These are phyloP conservation scores for Salvia sclarea DNA, from an alignment of 305 asterid species.

Conservation along the genomic window DNA sequence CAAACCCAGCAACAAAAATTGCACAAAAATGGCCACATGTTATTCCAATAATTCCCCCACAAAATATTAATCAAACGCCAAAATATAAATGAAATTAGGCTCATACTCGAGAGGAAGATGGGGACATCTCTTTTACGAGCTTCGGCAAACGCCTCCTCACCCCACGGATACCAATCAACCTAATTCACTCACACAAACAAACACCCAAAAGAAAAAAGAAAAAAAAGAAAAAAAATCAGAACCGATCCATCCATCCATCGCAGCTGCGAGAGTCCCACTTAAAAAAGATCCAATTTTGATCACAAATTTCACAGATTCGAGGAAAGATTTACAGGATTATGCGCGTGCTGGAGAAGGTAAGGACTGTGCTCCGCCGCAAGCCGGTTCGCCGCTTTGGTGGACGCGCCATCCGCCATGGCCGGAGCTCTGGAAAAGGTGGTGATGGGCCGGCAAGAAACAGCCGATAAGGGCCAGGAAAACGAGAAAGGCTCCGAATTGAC, in stretches of 20 bases:
- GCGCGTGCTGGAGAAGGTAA: constrained; percentile 94
- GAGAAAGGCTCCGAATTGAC: constrained; percentile 11
- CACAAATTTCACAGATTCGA: neutral
- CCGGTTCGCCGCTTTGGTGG: constrained; percentile 57
- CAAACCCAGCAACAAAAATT: constrained; percentile 31
- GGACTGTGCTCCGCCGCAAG: constrained; percentile 91
- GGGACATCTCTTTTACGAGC: constrained; percentile 87
- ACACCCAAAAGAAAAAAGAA: too few species aligned
- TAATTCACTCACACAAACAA: constrained; percentile 29
- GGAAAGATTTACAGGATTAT: constrained; percentile 66
- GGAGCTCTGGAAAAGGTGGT: constrained; percentile 38
- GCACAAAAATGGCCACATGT: constrained; percentile 2
- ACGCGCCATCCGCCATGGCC: constrained; percentile 66
- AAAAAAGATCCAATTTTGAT: neutral
- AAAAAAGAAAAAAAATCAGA: too few species aligned
- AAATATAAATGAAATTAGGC: neutral
- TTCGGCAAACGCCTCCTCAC: constrained; percentile 87
- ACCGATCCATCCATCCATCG: constrained; percentile 8
- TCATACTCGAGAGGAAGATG: constrained; percentile 78
- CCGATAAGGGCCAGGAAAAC: constrained; percentile 44
- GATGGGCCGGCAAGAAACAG: constrained; percentile 42
- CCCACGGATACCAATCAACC: constrained; percentile 99
- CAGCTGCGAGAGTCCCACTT: constrained; percentile 2
- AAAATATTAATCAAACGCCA: neutral
- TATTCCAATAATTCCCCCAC: constrained; percentile 5